Base-by-base conservation (phyloP, 1,139 yeast genomes). In the Blastobotrys arbuscula region DNA sequence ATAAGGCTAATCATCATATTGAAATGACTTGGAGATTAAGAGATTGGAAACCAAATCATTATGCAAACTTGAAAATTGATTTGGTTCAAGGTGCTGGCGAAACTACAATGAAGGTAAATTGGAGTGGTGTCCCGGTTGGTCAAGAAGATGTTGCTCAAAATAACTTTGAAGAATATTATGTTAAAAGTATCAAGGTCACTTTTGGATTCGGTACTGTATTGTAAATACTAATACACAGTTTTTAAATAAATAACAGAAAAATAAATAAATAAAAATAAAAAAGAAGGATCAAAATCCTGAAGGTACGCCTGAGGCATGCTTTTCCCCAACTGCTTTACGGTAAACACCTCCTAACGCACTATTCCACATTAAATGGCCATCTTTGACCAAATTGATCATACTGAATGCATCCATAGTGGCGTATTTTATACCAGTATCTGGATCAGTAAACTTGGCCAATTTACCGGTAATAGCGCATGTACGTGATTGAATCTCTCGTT, bases 111-210 rank as follows among this genome's bases (percentile, higher is more conserved):
- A 79, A 82, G 52, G 92, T 89, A 34, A 74, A 76, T 50, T 87
- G 92, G 79, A 73, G 79, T 20, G 97, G 97, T n/a, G 83, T 92
- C 45, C 98, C 98, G 19, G 75, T 92, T 42, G 98, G 97, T n/a
- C 94, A 94, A 64, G 97, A 92, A 66, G 98, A 92, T 50, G 75
- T 84, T 50, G 96, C 87, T 39, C 79, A 81, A 62, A 78, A 74
- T 41, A 92, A 92, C 68, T 92, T 94, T 63, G 89, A 88, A 59
- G 89, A 86, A 55, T 86, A 88, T 67, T 92, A 92, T 65, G 81
- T 90, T 50, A 81, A 83, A 66, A 78, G 96, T 9, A 89, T 92
- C 63, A 92, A 89, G 72, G 64, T 88, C 41, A 84, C 96, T 0
- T 92, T 92, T 68, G 97, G 98, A 1, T 90, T 85, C 66, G 97